Conservation (phyloP, 176 grass and related monocot species). For the Aegilops longissima region DNA sequence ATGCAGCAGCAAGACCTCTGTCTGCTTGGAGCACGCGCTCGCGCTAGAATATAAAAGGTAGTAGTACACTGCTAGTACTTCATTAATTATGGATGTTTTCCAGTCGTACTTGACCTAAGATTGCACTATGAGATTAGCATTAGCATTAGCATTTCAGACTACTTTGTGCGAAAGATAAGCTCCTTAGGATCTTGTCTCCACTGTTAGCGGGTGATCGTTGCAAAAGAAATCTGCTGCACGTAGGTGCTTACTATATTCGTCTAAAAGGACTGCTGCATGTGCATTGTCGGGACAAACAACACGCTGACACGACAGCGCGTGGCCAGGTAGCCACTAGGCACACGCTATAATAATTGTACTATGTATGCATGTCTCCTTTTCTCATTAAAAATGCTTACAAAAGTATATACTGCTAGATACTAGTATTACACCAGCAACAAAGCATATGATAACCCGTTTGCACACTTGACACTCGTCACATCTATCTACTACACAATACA, state of each 20-base stretch:
- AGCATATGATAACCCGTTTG: too few species aligned
- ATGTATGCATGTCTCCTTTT: too few species aligned
- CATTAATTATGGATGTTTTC: neutral
- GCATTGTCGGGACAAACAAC: slow-evolving; percentile 5
- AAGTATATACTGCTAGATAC: too few species aligned
- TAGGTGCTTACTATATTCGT: neutral
- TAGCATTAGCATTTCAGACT: neutral
- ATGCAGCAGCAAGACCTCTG: too few species aligned
- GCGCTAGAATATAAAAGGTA: slow-evolving; percentile 36
- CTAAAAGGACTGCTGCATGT: neutral
- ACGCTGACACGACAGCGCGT: slow-evolving; percentile 17
- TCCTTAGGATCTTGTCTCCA: neutral
- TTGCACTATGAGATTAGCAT: neutral
- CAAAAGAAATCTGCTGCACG: neutral
- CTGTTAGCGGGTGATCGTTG: neutral
- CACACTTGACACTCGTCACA: too few species aligned
- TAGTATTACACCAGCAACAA: too few species aligned
- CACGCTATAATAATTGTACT: neutral
- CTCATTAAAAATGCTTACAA: too few species aligned
- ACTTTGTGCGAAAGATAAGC: neutral
- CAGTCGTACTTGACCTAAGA: neutral
- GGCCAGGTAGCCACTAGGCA: neutral
- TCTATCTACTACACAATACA: neutral
- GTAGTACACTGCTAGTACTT: neutral
- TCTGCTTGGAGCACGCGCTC: neutral